Percentiles rank a stretch among this genome's conserved stretches.
phyloP scores from a whole-genome alignment of 371 early-diverging fungal species.

The Apophysomyces sp. region DNA sequence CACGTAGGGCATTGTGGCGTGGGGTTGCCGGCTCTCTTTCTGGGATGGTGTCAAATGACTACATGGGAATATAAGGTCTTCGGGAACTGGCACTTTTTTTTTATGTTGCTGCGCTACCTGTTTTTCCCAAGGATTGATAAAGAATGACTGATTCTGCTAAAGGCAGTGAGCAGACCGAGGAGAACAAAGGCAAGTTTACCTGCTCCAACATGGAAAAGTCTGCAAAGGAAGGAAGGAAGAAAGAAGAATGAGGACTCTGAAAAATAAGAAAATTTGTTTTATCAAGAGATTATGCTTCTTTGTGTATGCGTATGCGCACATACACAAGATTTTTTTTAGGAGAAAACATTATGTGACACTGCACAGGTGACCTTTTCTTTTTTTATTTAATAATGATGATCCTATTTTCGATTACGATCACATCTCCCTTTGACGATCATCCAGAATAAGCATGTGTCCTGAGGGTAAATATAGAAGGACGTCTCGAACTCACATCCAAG shows the following conservation, averaged over 20 bases:
- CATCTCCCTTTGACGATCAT: conserved; percentile 1
- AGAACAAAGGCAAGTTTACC: conserved; percentile 18
- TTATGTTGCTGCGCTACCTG: not conserved
- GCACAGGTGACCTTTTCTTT: not conserved
- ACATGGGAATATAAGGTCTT: not conserved
- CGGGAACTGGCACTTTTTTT: not conserved
- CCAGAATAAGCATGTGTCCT: conserved; percentile 3
- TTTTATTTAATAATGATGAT: not conserved
- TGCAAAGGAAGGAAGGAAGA: conserved; percentile 7
- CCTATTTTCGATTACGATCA: not conserved
- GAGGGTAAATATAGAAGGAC: not conserved
- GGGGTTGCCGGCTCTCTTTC: not conserved
- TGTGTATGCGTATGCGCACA: not conserved
- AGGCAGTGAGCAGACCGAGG: not conserved
- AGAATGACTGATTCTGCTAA: conserved; percentile 8
- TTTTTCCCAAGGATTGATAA: conserved; percentile 20
- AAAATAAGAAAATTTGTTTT: no score
- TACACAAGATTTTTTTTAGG: not conserved
- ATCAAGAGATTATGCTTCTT: not conserved
- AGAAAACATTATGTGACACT: conserved; percentile 7
- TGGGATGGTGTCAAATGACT: conserved; percentile 2
- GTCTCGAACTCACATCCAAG: not conserved
- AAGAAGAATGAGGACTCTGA: not conserved
- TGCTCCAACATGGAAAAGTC: conserved; percentile 12
- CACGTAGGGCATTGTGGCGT: not conserved